These are phyloP conservation scores for Pilobolus umbonatus DNA, from an alignment of 192 early-diverging fungal genomes.

Conservation along the genomic window DNA sequence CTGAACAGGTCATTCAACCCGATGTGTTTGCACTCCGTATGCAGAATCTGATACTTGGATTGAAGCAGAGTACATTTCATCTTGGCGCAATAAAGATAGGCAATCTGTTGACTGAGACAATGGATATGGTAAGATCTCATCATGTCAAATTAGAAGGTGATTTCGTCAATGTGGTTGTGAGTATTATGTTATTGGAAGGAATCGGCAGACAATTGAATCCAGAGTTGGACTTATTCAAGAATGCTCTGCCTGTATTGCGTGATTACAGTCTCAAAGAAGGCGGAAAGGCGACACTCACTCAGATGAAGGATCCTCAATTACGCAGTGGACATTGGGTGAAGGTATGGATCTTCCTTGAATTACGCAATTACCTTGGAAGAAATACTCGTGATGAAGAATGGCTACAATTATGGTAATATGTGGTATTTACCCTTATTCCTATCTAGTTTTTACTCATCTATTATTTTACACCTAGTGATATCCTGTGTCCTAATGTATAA, in stretches of 20 bases:
- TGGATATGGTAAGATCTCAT: constrained; percentile 84
- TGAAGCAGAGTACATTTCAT: constrained; percentile 67
- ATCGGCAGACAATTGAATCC: constrained; percentile 90
- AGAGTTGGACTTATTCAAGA: constrained; percentile 84
- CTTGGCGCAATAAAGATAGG: constrained; percentile 78
- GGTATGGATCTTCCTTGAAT: constrained; percentile 59
- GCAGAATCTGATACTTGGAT: constrained; percentile 65
- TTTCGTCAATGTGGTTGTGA: constrained; percentile 90
- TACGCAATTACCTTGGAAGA: constrained; percentile 44
- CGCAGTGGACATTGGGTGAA: constrained; percentile 49
- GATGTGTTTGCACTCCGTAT: constrained; percentile 83
- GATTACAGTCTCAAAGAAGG: constrained; percentile 50
- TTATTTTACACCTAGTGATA: constrained; percentile 2
- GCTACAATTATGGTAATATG: constrained; percentile 33
- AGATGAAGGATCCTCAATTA: constrained; percentile 40
- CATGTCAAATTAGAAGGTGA: constrained; percentile 93
- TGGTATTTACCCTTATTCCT: not conserved
- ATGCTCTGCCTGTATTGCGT: constrained; percentile 67
- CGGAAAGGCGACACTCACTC: constrained; percentile 38
- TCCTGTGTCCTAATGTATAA: constrained; percentile 10
- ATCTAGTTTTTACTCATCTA: not conserved
- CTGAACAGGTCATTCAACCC: constrained; percentile 62
- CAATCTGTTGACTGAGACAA: constrained; percentile 75
- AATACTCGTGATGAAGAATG: constrained; percentile 33
- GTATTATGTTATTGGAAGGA: constrained; percentile 90